Evolutionary conservation across 2,329 filamentous ascomycete genomes (phyloP), one percentile per base, ranked within the genome.

Genomic region (Pseudomassariella vexata): DNA sequence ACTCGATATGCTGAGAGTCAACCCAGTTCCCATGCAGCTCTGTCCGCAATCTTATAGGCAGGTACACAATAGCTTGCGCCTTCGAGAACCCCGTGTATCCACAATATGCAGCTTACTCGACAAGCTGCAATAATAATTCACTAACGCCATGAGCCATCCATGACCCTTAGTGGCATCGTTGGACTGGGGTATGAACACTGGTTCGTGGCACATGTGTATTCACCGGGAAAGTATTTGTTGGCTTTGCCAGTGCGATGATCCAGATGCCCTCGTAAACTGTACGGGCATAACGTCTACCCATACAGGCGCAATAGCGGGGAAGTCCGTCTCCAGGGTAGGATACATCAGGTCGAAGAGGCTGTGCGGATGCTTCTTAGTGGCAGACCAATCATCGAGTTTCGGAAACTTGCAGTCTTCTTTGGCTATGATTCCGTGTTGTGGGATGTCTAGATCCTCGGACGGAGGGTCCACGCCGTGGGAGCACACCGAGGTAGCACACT

Each of bases 381-480:
- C 46, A 24, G 62, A 53, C 6, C 64, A 55, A 34, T 68, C 65
- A 32, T 68, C 65, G 12, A 68, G 53, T 15, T 63, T 55, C 1
- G 60, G 59, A 41, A 68, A 66, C 33, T 66, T 63, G 18, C 31
- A 33, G 32, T 53, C 49, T 7, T 24, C 38, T 3, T 15, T 4
- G 0, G 46, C 38, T 1, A 59, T 35, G 15, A 48, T 28, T 19
- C 44, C 26, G 32, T 40, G 17, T 33, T 39, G 12, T 9, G 44
- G 26, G 1, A 59, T 39, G 14, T 48, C 42, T 14, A 53, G 37
- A 9, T 46, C 24, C 5, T 36, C 19, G 4, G 48, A 35, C 2
- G 24, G 22, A 0, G 52, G 52, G 28, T 56, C 37, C 21, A 55
- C 6, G 53, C 40, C 7, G 52, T 51, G 25, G 38, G 41, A 16